Conservation (phyloP, 1,139 yeast species). For the Sugiyamaella pinicola region DNA sequence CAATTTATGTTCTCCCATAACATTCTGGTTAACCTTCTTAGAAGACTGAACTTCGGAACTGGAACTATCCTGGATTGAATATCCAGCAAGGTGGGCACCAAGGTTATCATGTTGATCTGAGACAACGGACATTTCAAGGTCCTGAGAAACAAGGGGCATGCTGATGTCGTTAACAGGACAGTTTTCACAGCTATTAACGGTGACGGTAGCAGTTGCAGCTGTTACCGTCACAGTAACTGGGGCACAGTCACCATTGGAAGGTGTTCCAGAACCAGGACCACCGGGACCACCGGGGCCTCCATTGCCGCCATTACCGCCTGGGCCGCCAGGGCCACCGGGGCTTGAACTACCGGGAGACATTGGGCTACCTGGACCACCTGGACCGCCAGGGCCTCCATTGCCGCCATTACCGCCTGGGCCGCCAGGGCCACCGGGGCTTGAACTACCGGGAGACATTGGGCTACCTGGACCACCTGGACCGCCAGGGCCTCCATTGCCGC, state of each 20-base stretch:
- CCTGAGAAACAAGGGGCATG: conserved; percentile 6
- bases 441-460: conserved; percentile 30
- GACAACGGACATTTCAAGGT: conserved; percentile 3
- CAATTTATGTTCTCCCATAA: background rate
- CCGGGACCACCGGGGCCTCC: conserved; percentile 23
- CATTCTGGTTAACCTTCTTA: background rate
- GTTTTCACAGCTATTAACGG: conserved; percentile 13
- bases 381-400: conserved; percentile 15
- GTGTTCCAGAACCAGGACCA: background rate
- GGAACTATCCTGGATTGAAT: background rate
- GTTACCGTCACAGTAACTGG: conserved; percentile 21
- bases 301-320: conserved; percentile 14
- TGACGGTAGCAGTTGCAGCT: conserved; percentile 19
- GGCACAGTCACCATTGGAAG: conserved; percentile 4
- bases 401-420: conserved; percentile 24
- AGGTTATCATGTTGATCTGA: background rate
- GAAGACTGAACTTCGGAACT: background rate
- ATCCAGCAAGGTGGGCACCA: background rate
- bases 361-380: conserved; percentile 21
- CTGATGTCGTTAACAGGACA: conserved; percentile 8
- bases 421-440: conserved; percentile 22
- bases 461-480: conserved; percentile 13
- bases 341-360: conserved; percentile 29
- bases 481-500: conserved; percentile 20
- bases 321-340: conserved; percentile 21